Conservation (phyloP, 1,139 yeast species). For the Yueomyces sp. region DNA sequence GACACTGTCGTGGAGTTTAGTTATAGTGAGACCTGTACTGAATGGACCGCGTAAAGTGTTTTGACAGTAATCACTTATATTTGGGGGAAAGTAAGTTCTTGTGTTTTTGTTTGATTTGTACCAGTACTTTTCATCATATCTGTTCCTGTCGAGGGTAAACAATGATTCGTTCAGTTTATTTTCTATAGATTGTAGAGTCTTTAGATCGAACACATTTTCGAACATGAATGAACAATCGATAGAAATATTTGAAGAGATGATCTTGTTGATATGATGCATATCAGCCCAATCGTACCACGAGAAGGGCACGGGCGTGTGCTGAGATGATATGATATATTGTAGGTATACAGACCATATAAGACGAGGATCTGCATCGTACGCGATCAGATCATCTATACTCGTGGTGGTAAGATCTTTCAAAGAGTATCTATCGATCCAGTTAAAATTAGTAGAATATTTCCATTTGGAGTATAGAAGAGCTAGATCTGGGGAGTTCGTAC, state of each 20-base stretch:
- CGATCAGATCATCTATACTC: constrained; percentile 8
- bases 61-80: constrained; percentile 2
- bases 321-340: constrained; percentile 1
- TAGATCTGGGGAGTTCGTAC: too few relatives aligned
- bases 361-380: constrained; percentile 18
- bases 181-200: constrained; percentile 5
- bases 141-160: constrained; percentile 5
- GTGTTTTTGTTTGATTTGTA: constrained; percentile 3
- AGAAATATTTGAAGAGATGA: constrained; percentile 5
- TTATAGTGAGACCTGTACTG: constrained; percentile 4
- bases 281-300: constrained; percentile 22
- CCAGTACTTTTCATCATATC: constrained; percentile 6
- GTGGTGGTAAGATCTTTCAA: constrained; percentile 9
- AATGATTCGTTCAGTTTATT: constrained; percentile 6
- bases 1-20: constrained; percentile 5
- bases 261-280: constrained; percentile 13
- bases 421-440: constrained; percentile 5
- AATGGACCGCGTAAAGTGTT: constrained; percentile 1
- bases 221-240: constrained; percentile 6
- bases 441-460: constrained; percentile 8
- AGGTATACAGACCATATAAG: constrained; percentile 15
- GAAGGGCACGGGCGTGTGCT: constrained; percentile 5
- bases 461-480: constrained; percentile 4
- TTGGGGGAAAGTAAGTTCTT: constrained; percentile 2
- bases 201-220: constrained; percentile 6